Base-by-base conservation (phyloP, 768 basidiomycete genomes). In the Brasilioporus rufonigricans region DNA sequence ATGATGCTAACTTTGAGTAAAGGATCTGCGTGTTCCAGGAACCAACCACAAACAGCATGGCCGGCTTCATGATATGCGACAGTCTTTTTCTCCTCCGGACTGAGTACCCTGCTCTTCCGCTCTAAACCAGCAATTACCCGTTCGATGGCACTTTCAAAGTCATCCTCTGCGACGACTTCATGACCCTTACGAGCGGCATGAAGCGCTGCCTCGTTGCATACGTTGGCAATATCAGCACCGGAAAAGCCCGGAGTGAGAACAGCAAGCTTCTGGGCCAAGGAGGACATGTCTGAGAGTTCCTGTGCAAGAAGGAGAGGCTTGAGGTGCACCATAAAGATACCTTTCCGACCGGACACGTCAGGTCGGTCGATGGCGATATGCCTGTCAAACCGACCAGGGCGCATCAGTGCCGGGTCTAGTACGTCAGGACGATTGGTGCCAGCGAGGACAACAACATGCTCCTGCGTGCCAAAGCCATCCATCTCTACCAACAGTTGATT, bases 51-150 rank as follows among this genome's bases (percentile, higher is more conserved):
- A 43, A 98, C 87, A 21, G 97, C 97, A 72, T 99, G 97, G 5
- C 97, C 97, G 23, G 97, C 97, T 77, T 99, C 97, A 67, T 99
- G 97, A 70, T 98, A 98, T 9, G 97, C 97, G 40, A 98, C 95
- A 0, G 91, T 98, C 76, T 87, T 95, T 86, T 99, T 99, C 80
- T 99, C 97, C 63, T 97, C 93, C 23, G 85, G 80, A 64, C 91
- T 94, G 43, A 99, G 77, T 27, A 98, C 90, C 54, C 95, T 79
- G 60, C 89, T 93, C 82, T 98, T 99, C 68, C 93, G 82, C 80
- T 98, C 97, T 63, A 98, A 74, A 29, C 97, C 97, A 52, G 94
- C 96, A 59, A 98, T 95, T 33, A 99, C 97, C 38, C 97, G 84
- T 76, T 99, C 97, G 59, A 99, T 98, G 10, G 97, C 95, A 44